These are phyloP conservation scores for Ophiocordyceps sinensis DNA, from an alignment of 2,329 filamentous ascomycete species.

Conservation along the genomic window DNA sequence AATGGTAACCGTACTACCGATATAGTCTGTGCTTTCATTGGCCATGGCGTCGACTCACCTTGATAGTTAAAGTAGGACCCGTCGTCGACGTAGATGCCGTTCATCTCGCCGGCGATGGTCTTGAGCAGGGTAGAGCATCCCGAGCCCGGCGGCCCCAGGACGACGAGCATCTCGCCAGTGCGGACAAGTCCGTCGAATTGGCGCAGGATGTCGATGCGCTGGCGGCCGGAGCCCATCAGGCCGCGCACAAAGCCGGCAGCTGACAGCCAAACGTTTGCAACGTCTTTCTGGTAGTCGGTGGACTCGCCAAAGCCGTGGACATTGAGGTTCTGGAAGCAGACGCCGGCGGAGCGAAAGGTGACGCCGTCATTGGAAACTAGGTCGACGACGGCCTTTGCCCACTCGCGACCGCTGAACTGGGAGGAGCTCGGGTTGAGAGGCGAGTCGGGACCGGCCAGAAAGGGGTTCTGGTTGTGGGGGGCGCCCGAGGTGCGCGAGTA, in stretches of 20 bases:
- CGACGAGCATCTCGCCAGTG: conserved; percentile 62
- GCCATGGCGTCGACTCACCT: conserved; percentile 24
- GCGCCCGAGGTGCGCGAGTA: conserved; percentile 34
- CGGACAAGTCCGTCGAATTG: conserved; percentile 54
- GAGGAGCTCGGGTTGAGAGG: conserved; percentile 36
- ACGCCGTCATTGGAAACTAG: conserved; percentile 36
- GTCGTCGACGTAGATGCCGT: conserved; percentile 61
- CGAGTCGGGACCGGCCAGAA: conserved; percentile 32
- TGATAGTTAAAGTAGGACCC: conserved; percentile 71
- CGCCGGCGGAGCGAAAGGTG: conserved; percentile 44
- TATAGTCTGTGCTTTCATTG: not conserved
- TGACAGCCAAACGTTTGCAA: conserved; percentile 46
- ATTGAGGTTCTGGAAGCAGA: conserved; percentile 53
- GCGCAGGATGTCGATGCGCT: conserved; percentile 52
- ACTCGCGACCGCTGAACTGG: conserved; percentile 39
- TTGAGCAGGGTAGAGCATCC: conserved; percentile 79
- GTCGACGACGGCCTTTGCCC: conserved; percentile 45
- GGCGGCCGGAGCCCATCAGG: conserved; percentile 35
- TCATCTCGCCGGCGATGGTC: conserved; percentile 69
- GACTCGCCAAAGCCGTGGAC: conserved; percentile 53
- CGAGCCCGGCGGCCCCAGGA: conserved; percentile 56
- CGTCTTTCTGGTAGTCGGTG: conserved; percentile 58
- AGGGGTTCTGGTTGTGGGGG: conserved; percentile 28
- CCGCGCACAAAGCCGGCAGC: conserved; percentile 26
- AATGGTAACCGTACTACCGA: too few relatives aligned